A percentile compares a stretch with the other conserved stretches of the same genome.
phyloP scores from a whole-genome alignment of 176 grass and related monocot genomes.

The Dactylis glomerata region DNA sequence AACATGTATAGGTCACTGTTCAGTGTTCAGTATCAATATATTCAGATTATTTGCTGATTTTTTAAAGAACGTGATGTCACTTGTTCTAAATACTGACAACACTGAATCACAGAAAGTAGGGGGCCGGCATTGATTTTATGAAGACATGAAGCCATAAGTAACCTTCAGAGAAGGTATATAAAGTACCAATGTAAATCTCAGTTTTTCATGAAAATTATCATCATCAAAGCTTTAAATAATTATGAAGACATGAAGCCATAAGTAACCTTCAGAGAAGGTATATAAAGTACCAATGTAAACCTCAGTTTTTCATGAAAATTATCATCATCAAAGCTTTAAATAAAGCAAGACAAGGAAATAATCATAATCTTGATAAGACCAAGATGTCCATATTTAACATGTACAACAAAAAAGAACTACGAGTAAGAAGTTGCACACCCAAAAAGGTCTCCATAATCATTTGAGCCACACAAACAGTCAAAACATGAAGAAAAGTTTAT shows the following conservation, averaged over 20 bases:
- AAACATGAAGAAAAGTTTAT: background rate
- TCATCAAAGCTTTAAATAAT: no score
- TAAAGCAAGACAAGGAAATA: conserved; percentile 1
- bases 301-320: background rate
- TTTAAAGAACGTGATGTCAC: background rate
- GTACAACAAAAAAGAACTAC: background rate
- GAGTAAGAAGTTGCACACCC: background rate
- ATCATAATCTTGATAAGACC: background rate
- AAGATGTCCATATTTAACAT: background rate
- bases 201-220: background rate
- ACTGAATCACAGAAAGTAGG: background rate
- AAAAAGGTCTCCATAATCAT: background rate
- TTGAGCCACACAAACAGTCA: background rate
- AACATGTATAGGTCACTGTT: background rate
- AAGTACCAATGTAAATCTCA: background rate
- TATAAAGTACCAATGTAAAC: background rate
- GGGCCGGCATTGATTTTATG: background rate
- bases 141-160: background rate
- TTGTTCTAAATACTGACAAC: background rate
- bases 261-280: background rate
- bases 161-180: background rate
- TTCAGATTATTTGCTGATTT: background rate
- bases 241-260: background rate
- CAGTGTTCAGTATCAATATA: background rate
- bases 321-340: background rate